phyloP scores from a whole-genome alignment of 78 protist species.

The Tieghemostelium lacteum region DNA sequence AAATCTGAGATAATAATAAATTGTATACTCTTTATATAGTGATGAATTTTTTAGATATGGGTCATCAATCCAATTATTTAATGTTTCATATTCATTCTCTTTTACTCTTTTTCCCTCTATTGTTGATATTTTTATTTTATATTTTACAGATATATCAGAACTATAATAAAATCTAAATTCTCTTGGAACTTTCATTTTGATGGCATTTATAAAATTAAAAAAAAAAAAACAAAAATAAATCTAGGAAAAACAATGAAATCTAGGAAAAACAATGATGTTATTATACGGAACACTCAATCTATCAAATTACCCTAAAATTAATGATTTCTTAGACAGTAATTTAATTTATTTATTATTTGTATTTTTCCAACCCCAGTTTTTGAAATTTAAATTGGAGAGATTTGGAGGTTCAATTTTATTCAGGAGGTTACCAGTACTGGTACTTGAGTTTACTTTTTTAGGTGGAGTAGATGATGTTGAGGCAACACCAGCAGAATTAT shows the following conservation, averaged over 20 bases:
- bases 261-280: no score
- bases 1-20: no score
- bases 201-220: no score
- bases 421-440: neutral
- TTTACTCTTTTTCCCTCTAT: slow-evolving; percentile 58
- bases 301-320: no score
- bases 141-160: slow-evolving; percentile 60
- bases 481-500: slow-evolving; percentile 13
- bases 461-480: neutral
- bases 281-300: no score
- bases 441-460: neutral
- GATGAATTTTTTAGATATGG: slow-evolving; percentile 67
- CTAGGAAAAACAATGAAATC: no score
- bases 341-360: no score
- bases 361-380: slow-evolving; percentile 65
- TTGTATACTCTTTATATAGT: slow-evolving; percentile 47
- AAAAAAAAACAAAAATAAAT: no score
- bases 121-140: slow-evolving; percentile 67
- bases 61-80: slow-evolving; percentile 63
- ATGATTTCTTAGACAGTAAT: no score
- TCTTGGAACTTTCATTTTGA: slow-evolving; percentile 64
- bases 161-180: slow-evolving; percentile 74
- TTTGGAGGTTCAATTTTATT: slow-evolving; percentile 20
- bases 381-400: slow-evolving; percentile 2
- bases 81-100: slow-evolving; percentile 63